Conservation (phyloP, 148 eudicot species). For the Silene latifolia region DNA sequence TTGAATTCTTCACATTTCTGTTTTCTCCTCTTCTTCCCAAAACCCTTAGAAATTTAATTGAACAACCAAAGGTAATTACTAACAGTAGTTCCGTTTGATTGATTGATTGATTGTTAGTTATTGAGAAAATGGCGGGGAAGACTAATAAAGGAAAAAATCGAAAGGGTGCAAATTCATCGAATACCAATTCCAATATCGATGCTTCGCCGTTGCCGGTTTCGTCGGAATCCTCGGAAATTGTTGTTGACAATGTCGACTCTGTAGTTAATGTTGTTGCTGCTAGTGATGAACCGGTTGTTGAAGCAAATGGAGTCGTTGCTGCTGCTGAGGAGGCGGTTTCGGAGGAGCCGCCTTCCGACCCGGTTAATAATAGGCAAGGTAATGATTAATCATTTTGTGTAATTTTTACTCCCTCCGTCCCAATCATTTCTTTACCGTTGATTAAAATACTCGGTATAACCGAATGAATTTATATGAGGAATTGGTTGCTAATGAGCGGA, state of each 20-base stretch:
- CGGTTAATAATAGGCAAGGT: slow-evolving; percentile 56
- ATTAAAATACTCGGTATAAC: too few relatives aligned
- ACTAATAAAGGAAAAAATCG: slow-evolving; percentile 60
- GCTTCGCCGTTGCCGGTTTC: slow-evolving; percentile 33
- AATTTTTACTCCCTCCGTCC: neutral
- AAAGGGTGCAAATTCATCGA: slow-evolving; percentile 32
- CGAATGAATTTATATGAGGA: too few relatives aligned
- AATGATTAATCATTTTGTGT: neutral
- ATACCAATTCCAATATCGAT: slow-evolving; percentile 23
- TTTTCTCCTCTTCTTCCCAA: too few relatives aligned
- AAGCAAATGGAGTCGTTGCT: slow-evolving; percentile 35
- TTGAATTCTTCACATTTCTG: too few relatives aligned
- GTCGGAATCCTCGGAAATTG: slow-evolving; percentile 32
- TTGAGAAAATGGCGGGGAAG: slow-evolving; percentile 71
- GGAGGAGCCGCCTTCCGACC: slow-evolving; percentile 12
- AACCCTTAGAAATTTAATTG: too few relatives aligned
- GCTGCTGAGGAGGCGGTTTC: neutral
- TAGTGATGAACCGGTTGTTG: slow-evolving; percentile 20
- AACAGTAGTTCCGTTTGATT: too few relatives aligned
- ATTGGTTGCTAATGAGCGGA: too few relatives aligned
- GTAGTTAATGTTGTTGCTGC: slow-evolving; percentile 13
- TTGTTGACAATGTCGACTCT: neutral
- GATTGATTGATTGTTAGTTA: neutral
- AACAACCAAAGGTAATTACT: too few relatives aligned
- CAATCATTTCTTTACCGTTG: neutral